These are phyloP conservation scores for Gnaphalium uliginosum DNA, from an alignment of 129 eudicot species.

Conservation along the genomic window DNA sequence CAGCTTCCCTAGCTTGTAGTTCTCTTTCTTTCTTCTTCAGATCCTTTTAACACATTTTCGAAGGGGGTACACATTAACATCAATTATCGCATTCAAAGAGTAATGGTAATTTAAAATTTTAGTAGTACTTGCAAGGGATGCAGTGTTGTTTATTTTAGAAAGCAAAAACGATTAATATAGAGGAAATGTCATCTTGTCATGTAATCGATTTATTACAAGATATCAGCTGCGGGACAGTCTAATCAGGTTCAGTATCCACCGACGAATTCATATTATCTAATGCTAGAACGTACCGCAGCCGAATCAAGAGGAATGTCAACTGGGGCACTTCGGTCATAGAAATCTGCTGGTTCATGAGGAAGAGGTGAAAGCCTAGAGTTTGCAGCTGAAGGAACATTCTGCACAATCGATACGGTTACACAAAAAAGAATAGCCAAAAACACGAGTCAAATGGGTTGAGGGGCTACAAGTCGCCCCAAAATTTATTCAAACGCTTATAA, in stretches of 20 bases:
- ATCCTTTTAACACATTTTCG: conserved; percentile 50
- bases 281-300: conserved; percentile 35
- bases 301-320: conserved; percentile 83
- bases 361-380: conserved; percentile 76
- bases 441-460: not conserved
- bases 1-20: conserved; percentile 78
- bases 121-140: not conserved
- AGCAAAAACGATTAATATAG: not conserved
- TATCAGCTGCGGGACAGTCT: not conserved
- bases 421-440: not conserved
- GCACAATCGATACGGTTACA: not conserved
- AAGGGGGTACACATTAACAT: not conserved
- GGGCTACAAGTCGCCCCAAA: not conserved
- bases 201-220: not conserved
- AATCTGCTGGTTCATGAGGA: conserved; percentile 83
- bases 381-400: conserved; percentile 59
- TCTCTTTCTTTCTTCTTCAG: conserved; percentile 70
- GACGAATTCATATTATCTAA: not conserved
- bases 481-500: not conserved
- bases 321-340: conserved; percentile 55
- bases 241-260: conserved; percentile 15
- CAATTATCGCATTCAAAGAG: conserved; percentile 15
- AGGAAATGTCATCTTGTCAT: not conserved
- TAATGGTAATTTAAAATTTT: not conserved
- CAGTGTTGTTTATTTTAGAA: too few relatives aligned